Evolutionary conservation across 2,329 filamentous ascomycete genomes (phyloP), one percentile per base, ranked within the genome.

Genomic region (Fusarium piperis): DNA sequence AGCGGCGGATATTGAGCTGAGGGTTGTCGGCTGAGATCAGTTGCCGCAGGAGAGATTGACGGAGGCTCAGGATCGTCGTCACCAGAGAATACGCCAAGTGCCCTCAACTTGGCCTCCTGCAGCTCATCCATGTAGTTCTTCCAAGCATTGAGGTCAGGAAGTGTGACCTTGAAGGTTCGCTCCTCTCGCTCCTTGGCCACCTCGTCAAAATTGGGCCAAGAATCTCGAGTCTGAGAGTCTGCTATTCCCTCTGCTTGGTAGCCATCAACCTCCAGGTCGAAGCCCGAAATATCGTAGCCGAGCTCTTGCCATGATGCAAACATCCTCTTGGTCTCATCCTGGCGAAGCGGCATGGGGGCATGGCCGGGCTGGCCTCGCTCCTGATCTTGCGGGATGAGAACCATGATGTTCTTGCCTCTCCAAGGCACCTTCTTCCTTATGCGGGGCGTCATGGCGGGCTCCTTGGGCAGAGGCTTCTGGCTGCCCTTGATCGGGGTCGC

Each of bases 21-120:
- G 23, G 90, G 85, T 76, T 93, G 92, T 64, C 92, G 86, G 76
- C 90, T 92, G 72, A 91, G 84, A 57, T 87, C 84, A 11, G 88
- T 86, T 4, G 85, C 85, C n/a, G 84, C 89, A 11, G 91, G 91
- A 15, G 94, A 95, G 72, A 92, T 86, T 4, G 90, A 89, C 44
- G 88, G 84, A 67, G 88, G 83, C 30, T 84, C 83, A 12, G 90
- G 89, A 58, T 96, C 93, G 7, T 94, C 92, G 55, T 92, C 90
- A 36, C 91, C 93, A 67, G 93, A 87, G 18, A 90, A 94, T 13
- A 98, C 96, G 71, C 96, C 96, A 62, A 99, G 87, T 57, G 95
- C 95, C 68, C 94, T 91, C 59, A 99, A 86, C 83, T 98, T 99
- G 67, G 95, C 94, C 83, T 99, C 96, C 74, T 93, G 91, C 36